Base-by-base conservation (phyloP, 805 yeast species). In the Candida wancherniae region DNA sequence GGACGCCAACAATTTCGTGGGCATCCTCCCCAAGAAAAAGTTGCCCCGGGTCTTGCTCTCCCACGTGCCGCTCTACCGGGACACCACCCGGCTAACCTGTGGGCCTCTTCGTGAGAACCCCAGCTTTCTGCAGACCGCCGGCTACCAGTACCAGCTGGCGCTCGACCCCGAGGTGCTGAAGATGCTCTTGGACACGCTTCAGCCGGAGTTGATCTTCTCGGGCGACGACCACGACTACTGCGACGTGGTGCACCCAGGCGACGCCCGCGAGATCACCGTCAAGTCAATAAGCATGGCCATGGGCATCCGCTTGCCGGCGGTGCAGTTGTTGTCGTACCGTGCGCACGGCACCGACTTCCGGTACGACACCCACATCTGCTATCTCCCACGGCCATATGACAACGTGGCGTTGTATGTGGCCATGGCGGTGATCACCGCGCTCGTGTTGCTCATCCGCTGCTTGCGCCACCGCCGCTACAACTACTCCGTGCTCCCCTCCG, bases 381-480 rank as follows among this genome's bases (percentile, higher is more conserved):
- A 64, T 47, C 46, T 69, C 19, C 73, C 70, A 4, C 55, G 55
- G 5, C 77, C 77, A 4, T 71, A 70, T 42, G 34, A 53, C 19
- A 69, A 68, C 34, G 54, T 69, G 1, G 39, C 48, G 8, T 37
- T 52, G 31, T 71, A 71, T 43, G 54, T 64, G 3, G 26, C 50
- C 4, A 44, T 61, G 31, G 67, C 73, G 3, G 55, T 52, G 17
- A 22, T 50, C 2, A 53, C 61, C 13, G 65, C 55, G 0, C 17
- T 56, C 1, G 15, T 53, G 2, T 28, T 63, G 13, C 41, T 64
- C 9, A 41, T 36, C 31, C 59, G 59, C 55, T 52, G 58, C 34
- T 28, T 53, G 25, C 51, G 48, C 31, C 58, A 50, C 29, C 47
- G 53, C 27, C 39, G 61, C 21, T 47, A 45, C 31, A 48, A 45